Conservation (phyloP, 768 basidiomycete genomes). For the Amyloporia xantha region DNA sequence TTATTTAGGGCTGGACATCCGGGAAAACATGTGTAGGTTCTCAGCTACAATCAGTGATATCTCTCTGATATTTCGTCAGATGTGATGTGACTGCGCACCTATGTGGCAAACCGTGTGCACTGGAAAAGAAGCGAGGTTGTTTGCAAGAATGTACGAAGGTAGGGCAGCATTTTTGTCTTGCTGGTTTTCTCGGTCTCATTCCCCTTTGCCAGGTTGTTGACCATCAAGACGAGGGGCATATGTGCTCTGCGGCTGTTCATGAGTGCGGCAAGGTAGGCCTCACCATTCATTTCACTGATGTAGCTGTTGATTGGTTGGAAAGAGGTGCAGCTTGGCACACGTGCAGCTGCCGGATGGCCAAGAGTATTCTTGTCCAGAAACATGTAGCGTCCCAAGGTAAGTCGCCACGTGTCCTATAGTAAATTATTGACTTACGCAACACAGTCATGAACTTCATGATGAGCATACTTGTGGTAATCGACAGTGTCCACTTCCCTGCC, state of each 20-base stretch:
- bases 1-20: conserved; percentile 50
- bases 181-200: no score
- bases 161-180: background rate
- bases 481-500: conserved; percentile 47
- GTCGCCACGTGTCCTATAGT: background rate
- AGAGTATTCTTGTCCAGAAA: conserved; percentile 34
- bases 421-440: background rate
- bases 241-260: conserved; percentile 47
- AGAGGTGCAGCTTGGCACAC: conserved; percentile 38
- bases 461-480: conserved; percentile 45
- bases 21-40: conserved; percentile 46
- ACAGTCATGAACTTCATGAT: conserved; percentile 40
- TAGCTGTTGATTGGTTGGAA: background rate
- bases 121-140: conserved; percentile 44
- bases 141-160: conserved; percentile 47
- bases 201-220: conserved; percentile 34
- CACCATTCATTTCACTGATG: no score
- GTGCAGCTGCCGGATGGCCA: conserved; percentile 25
- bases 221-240: conserved; percentile 43
- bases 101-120: conserved; percentile 45
- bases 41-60: background rate
- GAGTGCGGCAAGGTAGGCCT: conserved; percentile 45
- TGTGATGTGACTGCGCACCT: conserved; percentile 45
- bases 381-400: conserved; percentile 40
- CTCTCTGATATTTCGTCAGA: conserved; percentile 25